Evolutionary conservation across 768 basidiomycete genomes (phyloP).

Genomic region (Pleurotus tuber-regium): DNA sequence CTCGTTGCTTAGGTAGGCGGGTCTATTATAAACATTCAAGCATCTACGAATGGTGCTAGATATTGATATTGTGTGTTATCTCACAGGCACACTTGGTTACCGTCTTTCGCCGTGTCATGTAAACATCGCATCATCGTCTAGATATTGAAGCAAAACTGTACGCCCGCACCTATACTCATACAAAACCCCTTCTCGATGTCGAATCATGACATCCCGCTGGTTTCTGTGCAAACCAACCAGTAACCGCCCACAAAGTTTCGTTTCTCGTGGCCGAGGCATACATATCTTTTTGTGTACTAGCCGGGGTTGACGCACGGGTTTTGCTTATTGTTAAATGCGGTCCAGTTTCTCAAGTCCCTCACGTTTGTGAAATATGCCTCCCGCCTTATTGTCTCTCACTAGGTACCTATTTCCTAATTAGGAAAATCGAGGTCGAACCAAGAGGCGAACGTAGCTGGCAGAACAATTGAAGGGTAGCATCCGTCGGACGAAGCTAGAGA

Average conservation of each 20-base stretch:
- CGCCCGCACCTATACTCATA: too few relatives aligned
- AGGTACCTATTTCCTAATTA: not conserved
- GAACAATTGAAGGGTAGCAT: not conserved
- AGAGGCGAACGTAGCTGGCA: not conserved
- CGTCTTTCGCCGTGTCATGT: too few relatives aligned
- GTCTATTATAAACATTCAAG: too few relatives aligned
- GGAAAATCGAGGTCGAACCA: not conserved
- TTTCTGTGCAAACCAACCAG: too few relatives aligned
- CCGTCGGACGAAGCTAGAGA: not conserved
- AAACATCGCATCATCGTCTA: too few relatives aligned
- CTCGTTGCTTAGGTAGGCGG: too few relatives aligned
- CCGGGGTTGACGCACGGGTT: conserved; percentile 4
- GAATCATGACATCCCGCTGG: not conserved
- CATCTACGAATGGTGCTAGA: too few relatives aligned
- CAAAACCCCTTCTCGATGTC: too few relatives aligned
- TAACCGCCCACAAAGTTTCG: too few relatives aligned
- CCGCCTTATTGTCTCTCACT: conserved; percentile 5
- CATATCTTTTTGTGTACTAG: conserved; percentile 10
- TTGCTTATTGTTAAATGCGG: conserved; percentile 10
- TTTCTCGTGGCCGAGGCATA: not conserved
- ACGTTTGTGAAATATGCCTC: not conserved
- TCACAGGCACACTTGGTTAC: too few relatives aligned
- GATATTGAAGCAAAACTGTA: too few relatives aligned
- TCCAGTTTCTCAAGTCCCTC: not conserved
- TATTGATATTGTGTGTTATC: too few relatives aligned